phyloP scores from a whole-genome alignment of 1,284 basidiomycete species.

The Sphagnurus paluster region DNA sequence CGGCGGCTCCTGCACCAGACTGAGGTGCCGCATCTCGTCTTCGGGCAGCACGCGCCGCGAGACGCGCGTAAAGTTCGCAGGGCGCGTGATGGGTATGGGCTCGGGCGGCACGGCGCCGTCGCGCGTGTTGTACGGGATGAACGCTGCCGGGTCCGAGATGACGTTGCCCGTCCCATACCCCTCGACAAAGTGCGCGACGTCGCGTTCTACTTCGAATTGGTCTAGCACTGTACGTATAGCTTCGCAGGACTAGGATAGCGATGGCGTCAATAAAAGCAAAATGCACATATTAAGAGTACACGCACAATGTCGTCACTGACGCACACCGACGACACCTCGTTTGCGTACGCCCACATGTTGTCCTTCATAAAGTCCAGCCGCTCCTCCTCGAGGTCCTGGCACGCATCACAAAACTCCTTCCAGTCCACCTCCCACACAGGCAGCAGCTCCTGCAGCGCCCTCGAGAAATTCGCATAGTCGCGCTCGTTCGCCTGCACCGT shows the following conservation, averaged over 20 bases:
- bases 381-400: slow-evolving; percentile 97
- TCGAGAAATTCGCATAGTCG: slow-evolving; percentile 87
- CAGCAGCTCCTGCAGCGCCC: slow-evolving; percentile 76
- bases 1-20: too few species aligned
- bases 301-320: slow-evolving; percentile 93
- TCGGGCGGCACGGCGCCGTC: slow-evolving; percentile 53
- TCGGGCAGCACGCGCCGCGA: slow-evolving; percentile 49
- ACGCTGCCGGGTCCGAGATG: slow-evolving; percentile 76
- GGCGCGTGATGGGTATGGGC: slow-evolving; percentile 40
- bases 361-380: slow-evolving; percentile 93
- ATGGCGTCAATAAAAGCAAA: slow-evolving; percentile 4
- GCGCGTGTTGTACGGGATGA: slow-evolving; percentile 65
- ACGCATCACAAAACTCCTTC: slow-evolving; percentile 91
- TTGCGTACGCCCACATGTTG: slow-evolving; percentile 94
- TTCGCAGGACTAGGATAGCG: slow-evolving; percentile 80
- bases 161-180: slow-evolving; percentile 82
- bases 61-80: slow-evolving; percentile 53
- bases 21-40: too few species aligned
- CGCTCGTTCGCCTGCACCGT: slow-evolving; percentile 89
- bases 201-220: slow-evolving; percentile 76
- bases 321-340: slow-evolving; percentile 92
- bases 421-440: slow-evolving; percentile 92
- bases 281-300: slow-evolving; percentile 5
- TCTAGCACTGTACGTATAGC: slow-evolving; percentile 80
- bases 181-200: slow-evolving; percentile 81